Conservation (phyloP, 495 filamentous ascomycete genomes). For the Xylaria nigripes region DNA sequence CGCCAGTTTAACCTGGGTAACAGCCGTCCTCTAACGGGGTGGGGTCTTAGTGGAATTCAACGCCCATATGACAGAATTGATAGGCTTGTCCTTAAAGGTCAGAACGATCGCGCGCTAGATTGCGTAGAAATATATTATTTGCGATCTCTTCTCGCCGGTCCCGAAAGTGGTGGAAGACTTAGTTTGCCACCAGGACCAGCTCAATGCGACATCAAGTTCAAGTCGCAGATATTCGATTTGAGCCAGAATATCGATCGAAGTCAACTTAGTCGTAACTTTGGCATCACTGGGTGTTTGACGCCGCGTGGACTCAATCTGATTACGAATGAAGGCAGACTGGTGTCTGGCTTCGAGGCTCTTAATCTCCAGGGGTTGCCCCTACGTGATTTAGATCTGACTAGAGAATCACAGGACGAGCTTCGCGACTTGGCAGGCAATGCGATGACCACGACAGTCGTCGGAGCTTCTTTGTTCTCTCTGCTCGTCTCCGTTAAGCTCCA, state of each 20-base stretch:
- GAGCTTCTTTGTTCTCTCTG: conserved; percentile 47
- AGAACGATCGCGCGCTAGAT: conserved; percentile 55
- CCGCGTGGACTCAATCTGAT: conserved; percentile 57
- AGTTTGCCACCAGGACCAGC: neutral
- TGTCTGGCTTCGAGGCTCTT: conserved; percentile 60
- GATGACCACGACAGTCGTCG: conserved; percentile 71
- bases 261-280: conserved; percentile 28
- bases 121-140: conserved; percentile 58
- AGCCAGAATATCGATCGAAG: conserved; percentile 69
- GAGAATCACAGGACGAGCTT: conserved; percentile 55
- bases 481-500: conserved; percentile 25
- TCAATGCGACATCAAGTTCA: conserved; percentile 52
- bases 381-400: conserved; percentile 51
- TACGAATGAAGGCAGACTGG: conserved; percentile 52
- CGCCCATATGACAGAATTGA: conserved; percentile 50
- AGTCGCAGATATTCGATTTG: conserved; percentile 55
- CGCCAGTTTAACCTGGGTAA: conserved; percentile 38
- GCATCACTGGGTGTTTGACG: conserved; percentile 63
- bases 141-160: conserved; percentile 20
- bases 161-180: neutral
- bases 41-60: conserved; percentile 44
- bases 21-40: conserved; percentile 48
- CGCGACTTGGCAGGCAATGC: conserved; percentile 77
- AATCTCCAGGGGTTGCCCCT: conserved; percentile 65
- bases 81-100: conserved; percentile 8